phyloP scores from a whole-genome alignment of 805 yeast species.

The Yamadazyma scolyti region DNA sequence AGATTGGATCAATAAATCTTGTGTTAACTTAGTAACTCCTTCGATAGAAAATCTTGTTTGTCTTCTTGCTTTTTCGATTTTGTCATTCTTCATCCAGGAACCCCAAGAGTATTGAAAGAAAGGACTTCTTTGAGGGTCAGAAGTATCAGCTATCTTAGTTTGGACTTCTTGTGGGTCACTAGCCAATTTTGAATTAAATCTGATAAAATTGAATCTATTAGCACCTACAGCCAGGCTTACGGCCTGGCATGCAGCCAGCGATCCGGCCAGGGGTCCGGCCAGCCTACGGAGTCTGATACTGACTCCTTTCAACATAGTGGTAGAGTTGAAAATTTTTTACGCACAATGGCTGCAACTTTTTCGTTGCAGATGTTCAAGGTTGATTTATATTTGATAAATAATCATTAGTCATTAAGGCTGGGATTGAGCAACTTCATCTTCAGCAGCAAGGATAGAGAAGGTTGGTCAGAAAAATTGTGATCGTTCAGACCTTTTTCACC shows the following conservation, averaged over 20 bases:
- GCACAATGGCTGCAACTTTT: conserved; percentile 2
- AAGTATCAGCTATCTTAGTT: conserved; percentile 57
- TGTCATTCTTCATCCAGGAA: conserved; percentile 84
- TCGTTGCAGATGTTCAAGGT: background rate
- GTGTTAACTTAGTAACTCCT: conserved; percentile 60
- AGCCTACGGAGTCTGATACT: too few species aligned
- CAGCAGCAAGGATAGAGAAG: background rate
- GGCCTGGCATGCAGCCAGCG: too few species aligned
- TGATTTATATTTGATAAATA: background rate
- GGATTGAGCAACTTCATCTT: background rate
- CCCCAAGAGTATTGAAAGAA: conserved; percentile 95
- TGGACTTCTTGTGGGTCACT: conserved; percentile 34
- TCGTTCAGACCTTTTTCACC: conserved; percentile 24
- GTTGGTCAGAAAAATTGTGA: background rate
- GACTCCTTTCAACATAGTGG: too few species aligned
- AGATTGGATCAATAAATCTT: conserved; percentile 39
- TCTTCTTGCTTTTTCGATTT: conserved; percentile 68
- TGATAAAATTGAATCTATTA: too few species aligned
- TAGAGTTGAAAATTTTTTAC: too few species aligned
- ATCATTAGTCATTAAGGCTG: background rate
- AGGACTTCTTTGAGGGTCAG: conserved; percentile 62
- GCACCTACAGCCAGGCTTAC: too few species aligned
- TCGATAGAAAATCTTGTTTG: conserved; percentile 76
- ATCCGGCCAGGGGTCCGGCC: too few species aligned
- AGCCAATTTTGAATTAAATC: too few species aligned